Base-by-base conservation (phyloP, 2,329 filamentous ascomycete genomes). In the Cercospora canescens region DNA sequence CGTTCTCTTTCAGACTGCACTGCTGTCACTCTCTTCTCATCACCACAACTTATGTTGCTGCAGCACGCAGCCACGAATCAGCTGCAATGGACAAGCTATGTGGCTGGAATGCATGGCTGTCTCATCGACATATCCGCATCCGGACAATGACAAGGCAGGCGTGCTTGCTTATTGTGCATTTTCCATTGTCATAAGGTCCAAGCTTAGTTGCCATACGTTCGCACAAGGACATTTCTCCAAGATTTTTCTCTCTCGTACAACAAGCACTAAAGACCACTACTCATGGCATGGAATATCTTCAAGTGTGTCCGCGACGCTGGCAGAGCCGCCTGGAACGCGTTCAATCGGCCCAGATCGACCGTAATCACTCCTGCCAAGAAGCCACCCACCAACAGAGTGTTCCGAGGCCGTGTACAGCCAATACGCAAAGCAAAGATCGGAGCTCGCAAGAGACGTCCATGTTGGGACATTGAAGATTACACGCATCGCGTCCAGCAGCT, bases 401-500 rank as follows among this genome's bases (percentile, higher is more conserved):
- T 55, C 4, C 50, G 50, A 30, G 50, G 50, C 28, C 50, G 50
- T 21, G 50, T 55, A 21, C 50, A 55, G 16, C 50, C 50, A 12
- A 34, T 8, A 34, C 50, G 50, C 26, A 55, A 55, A 21, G 26
- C 50, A n/a, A 8, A 24, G 14, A 55, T 24, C 21, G 50, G 50
- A 55, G 5, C 24, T 14, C 50, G 26, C 26, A 55, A 32, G 7
- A 30, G 26, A 30, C 41, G 59, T 12, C 59, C 59, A 16, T 62
- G 59, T 26, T 45, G 59, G 32, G 34, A 30, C 7, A 62, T 62
- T 14, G 45, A 54, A 37, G 59, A 62, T 30, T 62, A 54, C 45
- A 55, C 45, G 16, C 24, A 28, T 26, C 59, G 45, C 4, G 45
- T 62, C 21, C 37, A 54, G 39, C 39, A 50, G 34, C 45, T 62